Evolutionary conservation across 2,329 filamentous ascomycete species (phyloP), one percentile per base, ranked within the genome.

Genomic region (Fusarium globosum): DNA sequence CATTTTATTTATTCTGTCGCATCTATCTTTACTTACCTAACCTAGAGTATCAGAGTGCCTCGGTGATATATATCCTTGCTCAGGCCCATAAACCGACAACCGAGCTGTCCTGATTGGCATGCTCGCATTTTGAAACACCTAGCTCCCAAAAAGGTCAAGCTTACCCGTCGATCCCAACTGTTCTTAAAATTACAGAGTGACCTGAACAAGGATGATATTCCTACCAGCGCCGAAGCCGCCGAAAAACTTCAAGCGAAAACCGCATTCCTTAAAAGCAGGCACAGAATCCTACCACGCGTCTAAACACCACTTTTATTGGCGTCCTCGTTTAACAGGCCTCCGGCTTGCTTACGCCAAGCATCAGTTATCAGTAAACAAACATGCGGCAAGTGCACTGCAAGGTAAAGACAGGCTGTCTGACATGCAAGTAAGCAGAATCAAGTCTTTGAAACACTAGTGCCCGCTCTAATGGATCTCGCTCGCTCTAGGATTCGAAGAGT

Each of bases 1-100:
- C n/a, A n/a, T n/a, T n/a, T n/a, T n/a, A n/a, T n/a, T n/a, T n/a
- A n/a, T n/a, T n/a, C n/a, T n/a, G n/a, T n/a, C n/a, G n/a, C n/a
- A n/a, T n/a, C n/a, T n/a, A n/a, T n/a, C n/a, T n/a, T n/a, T n/a
- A n/a, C n/a, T n/a, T n/a, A n/a, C n/a, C n/a, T n/a, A 28, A 26
- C 26, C 26, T 26, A 26, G 26, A 26, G 6, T n/a, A n/a, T n/a
- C n/a, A n/a, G n/a, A 30, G 18, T 3, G 3, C 15, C 49, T 11
- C 33, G 49, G 49, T 0, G 26, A 38, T 36, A 6, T 5, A 38
- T 28, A 38, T 53, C 51, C 35, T 53, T 28, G 5, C 4, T 1
- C 1, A 5, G 23, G 20, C 51, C 51, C n/a, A 21, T 21, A 13
- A 0, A 21, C 1, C 0, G 5, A 0, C 51, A 38, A 28, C 6